These are phyloP conservation scores for Deinandra increscens DNA, from an alignment of 129 eudicot genomes.

Conservation along the genomic window DNA sequence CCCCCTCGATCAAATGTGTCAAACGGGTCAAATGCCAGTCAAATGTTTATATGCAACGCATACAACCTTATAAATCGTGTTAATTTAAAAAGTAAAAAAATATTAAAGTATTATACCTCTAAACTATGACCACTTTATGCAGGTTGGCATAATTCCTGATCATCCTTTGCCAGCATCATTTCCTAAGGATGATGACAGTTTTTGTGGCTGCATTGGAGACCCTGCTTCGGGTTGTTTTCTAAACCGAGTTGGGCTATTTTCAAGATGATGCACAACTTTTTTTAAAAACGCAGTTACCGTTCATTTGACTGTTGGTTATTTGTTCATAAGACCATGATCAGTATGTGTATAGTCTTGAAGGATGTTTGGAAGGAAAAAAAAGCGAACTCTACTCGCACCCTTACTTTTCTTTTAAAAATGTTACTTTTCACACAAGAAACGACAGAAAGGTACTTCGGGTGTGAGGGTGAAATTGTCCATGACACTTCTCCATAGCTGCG, in stretches of 20 bases:
- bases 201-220: constrained; percentile 88
- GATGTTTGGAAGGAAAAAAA: neutral
- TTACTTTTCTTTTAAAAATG: too few species aligned
- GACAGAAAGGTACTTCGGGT: too few species aligned
- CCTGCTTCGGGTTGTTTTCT: constrained; percentile 71
- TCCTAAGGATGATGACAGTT: constrained; percentile 74
- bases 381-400: neutral
- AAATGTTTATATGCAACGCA: neutral
- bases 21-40: neutral
- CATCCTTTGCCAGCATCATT: constrained; percentile 86
- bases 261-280: constrained; percentile 42
- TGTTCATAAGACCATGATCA: constrained; percentile 16
- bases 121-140: neutral
- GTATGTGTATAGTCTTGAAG: constrained; percentile 26
- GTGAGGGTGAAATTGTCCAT: too few species aligned
- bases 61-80: neutral
- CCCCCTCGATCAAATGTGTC: neutral
- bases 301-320: constrained; percentile 16
- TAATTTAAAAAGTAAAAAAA: neutral
- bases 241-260: constrained; percentile 57
- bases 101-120: neutral
- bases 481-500: too few species aligned
- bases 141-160: constrained; percentile 96
- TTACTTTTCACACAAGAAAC: too few species aligned
- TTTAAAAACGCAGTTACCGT: neutral